A percentile compares a stretch with the other conserved stretches of the same genome.
Evolutionary conservation across 2,329 filamentous ascomycete species (phyloP).

Genomic region (Penicillium capsulatum): DNA sequence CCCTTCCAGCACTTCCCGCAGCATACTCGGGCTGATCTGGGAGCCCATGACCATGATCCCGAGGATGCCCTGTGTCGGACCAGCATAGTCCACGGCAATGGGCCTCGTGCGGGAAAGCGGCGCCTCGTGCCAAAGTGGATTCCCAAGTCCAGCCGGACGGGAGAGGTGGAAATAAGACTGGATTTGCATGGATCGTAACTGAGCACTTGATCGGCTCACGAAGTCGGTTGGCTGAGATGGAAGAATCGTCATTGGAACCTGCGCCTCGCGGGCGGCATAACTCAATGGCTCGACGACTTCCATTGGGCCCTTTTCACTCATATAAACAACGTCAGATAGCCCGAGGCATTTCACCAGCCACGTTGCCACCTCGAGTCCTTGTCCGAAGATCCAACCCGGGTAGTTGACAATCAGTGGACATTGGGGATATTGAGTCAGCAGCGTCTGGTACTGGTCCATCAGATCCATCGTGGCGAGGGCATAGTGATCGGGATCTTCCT

Average conservation of each 20-base stretch:
- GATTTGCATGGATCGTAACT: conserved; percentile 56
- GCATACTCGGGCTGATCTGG: conserved; percentile 44
- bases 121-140: conserved; percentile 43
- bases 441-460: conserved; percentile 45
- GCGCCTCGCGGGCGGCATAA: conserved; percentile 35
- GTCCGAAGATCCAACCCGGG: conserved; percentile 53
- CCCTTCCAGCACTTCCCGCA: conserved; percentile 52
- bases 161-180: conserved; percentile 58
- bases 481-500: conserved; percentile 56
- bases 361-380: conserved; percentile 48
- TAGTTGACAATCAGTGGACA: conserved; percentile 56
- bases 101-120: conserved; percentile 47
- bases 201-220: conserved; percentile 47
- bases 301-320: conserved; percentile 48
- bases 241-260: conserved; percentile 43
- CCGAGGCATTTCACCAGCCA: conserved; percentile 46
- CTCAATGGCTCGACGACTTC: conserved; percentile 43
- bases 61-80: conserved; percentile 42
- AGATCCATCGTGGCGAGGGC: conserved; percentile 51
- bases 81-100: conserved; percentile 50
- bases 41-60: conserved; percentile 53
- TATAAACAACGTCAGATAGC: conserved; percentile 52
- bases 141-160: conserved; percentile 24
- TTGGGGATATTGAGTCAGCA: conserved; percentile 39
- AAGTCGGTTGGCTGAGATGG: conserved; percentile 45